Conservation (phyloP, 83 land plant genomes). For the Diphasiastrum complanatum region DNA sequence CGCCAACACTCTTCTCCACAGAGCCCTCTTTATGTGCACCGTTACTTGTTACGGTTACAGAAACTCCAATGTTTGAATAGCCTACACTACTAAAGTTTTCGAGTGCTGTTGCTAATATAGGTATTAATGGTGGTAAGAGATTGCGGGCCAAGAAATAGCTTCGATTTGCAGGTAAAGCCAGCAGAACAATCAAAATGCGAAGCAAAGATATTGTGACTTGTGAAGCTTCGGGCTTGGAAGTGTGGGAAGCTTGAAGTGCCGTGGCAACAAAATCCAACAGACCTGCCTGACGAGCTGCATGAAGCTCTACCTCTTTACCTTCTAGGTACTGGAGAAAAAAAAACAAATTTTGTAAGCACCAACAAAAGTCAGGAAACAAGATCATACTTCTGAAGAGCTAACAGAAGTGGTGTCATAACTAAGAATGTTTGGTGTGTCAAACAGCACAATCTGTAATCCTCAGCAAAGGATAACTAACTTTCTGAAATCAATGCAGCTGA, state of each 20-base stretch:
- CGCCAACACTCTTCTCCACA: slow-evolving; percentile 31
- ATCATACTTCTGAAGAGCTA: too few relatives aligned
- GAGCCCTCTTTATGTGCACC: background rate
- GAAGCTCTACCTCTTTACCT: slow-evolving; percentile 72
- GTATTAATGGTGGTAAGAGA: slow-evolving; percentile 78
- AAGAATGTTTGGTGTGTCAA: too few relatives aligned
- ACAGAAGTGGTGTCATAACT: too few relatives aligned
- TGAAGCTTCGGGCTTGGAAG: slow-evolving; percentile 88
- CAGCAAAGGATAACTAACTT: too few relatives aligned
- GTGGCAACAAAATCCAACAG: slow-evolving; percentile 83
- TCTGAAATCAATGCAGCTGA: too few relatives aligned
- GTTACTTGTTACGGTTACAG: background rate
- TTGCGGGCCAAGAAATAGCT: slow-evolving; percentile 79
- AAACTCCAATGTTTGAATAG: slow-evolving; percentile 36
- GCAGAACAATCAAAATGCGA: slow-evolving; percentile 48
- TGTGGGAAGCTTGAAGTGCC: slow-evolving; percentile 80
- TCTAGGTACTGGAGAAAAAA: slow-evolving; percentile 57
- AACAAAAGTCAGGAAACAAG: background rate
- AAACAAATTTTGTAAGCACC: background rate
- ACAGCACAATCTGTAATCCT: too few relatives aligned
- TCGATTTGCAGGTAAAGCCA: slow-evolving; percentile 58
- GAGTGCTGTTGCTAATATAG: slow-evolving; percentile 74
- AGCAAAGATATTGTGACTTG: slow-evolving; percentile 64
- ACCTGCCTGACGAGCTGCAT: slow-evolving; percentile 87
- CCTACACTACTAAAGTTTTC: slow-evolving; percentile 82